Evolutionary conservation across 768 basidiomycete species (phyloP), one percentile per base, ranked within the genome.

Genomic region (Tremella fuciformis): DNA sequence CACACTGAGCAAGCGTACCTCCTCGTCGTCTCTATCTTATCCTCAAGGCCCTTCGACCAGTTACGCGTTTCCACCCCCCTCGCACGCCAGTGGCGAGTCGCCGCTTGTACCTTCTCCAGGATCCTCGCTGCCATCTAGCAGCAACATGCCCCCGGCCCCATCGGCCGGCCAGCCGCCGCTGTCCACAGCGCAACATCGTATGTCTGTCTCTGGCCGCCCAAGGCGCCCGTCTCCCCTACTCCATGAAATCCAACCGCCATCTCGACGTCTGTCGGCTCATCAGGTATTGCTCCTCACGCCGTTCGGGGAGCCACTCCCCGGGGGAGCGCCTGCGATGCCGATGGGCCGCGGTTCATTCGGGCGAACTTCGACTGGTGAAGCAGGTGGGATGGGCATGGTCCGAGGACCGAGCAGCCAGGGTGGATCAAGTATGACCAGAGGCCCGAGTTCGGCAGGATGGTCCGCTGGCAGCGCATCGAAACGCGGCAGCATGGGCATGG

Each of bases 171-270:
- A 21, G 16, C 48, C 48, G 16, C n/a, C n/a, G 16, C 7, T 21
- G 21, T 21, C 24, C n/a, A 16, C 16, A 13, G 48, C 48, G 26
- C 48, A 18, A 22, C 42, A 50, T 18, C 8, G 48, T 4, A 25
- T 50, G 3, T 50, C 48, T 16, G 15, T 50, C 22, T 16, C n/a
- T 24, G 48, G 26, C 6, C 39, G 47, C 15, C 26, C 58, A 22
- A 37, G 68, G 8, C 53, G 68, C 13, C 41, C 68, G n/a, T 70
- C 68, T 8, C 52, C 64, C 3, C 53, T 65, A 3, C 19, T 65
- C 29, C 71, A 73, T 46, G 71, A 73, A 55, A 68, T 73, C 47
- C 69, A 73, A 63, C 71, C 69, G 15, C 71, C 71, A 2, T 58
- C 53, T 24, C 40, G 71, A 22, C 39, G 69, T 13, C 46, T 73